Percentiles rank a stretch among this genome's conserved stretches.
phyloP scores from a whole-genome alignment of 1,284 basidiomycete species.

The Papiliotrema terrestris region DNA sequence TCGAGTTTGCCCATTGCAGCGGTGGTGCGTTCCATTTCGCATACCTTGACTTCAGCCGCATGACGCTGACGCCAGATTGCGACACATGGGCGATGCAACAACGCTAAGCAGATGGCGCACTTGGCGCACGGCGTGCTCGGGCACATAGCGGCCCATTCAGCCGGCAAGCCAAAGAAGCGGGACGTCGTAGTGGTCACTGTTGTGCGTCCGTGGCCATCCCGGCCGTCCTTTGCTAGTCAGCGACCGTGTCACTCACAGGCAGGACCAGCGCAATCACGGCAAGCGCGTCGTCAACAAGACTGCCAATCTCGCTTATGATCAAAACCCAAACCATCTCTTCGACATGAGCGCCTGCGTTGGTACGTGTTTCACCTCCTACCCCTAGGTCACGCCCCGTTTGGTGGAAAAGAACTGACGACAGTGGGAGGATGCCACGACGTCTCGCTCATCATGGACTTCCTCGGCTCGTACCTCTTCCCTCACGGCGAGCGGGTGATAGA shows the following conservation, averaged over 20 bases:
- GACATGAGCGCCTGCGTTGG: slow-evolving; percentile 71
- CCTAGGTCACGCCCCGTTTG: background rate
- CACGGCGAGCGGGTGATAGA: slow-evolving; percentile 60
- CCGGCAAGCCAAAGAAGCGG: slow-evolving; percentile 19
- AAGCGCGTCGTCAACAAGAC: slow-evolving; percentile 54
- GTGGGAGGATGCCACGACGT: slow-evolving; percentile 71
- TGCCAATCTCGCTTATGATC: slow-evolving; percentile 60
- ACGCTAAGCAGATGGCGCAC: slow-evolving; percentile 33
- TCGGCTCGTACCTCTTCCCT: slow-evolving; percentile 74
- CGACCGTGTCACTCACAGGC: too few species aligned
- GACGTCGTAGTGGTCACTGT: slow-evolving; percentile 45
- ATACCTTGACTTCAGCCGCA: background rate
- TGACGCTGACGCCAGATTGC: slow-evolving; percentile 30
- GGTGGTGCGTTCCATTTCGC: slow-evolving; percentile 25
- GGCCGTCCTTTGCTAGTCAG: background rate
- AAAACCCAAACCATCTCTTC: slow-evolving; percentile 61
- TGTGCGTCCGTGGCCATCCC: slow-evolving; percentile 17
- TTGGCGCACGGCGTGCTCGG: slow-evolving; percentile 40
- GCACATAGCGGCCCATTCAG: slow-evolving; percentile 10
- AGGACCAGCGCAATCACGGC: slow-evolving; percentile 81
- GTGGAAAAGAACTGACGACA: slow-evolving; percentile 8
- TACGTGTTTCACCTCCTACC: slow-evolving; percentile 10
- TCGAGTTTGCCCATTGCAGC: slow-evolving; percentile 28
- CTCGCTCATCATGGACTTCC: slow-evolving; percentile 74
- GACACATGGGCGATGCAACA: slow-evolving; percentile 39